phyloP scores from a whole-genome alignment of 345 rosid genomes.

The Populus ilicifolia region DNA sequence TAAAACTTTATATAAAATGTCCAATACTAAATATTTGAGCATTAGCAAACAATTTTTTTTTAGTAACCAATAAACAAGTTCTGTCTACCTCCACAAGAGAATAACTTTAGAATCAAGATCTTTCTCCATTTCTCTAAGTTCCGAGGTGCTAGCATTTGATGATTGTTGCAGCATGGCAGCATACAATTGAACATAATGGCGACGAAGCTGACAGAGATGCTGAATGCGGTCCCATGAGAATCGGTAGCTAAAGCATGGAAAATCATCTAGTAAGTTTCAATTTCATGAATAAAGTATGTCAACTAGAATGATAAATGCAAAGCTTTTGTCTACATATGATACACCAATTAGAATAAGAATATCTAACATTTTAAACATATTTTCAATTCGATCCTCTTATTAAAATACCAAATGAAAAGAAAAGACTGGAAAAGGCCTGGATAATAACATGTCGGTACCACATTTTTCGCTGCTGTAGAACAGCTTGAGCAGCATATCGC shows the following conservation, averaged over 20 bases:
- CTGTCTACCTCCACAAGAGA: constrained; percentile 84
- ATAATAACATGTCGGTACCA: constrained; percentile 43
- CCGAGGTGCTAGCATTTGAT: constrained; percentile 41
- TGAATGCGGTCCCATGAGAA: constrained; percentile 88
- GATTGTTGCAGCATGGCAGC: constrained; percentile 71
- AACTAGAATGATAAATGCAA: background rate
- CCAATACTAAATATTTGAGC: background rate
- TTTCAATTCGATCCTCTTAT: background rate
- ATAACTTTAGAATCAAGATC: constrained; percentile 93
- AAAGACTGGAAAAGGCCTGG: background rate
- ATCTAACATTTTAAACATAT: background rate
- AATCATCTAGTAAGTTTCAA: constrained; percentile 21
- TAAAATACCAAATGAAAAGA: background rate
- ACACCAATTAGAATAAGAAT: background rate
- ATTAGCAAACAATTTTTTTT: background rate
- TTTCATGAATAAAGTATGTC: constrained; percentile 8
- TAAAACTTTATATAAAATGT: background rate
- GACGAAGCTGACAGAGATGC: constrained; percentile 78
- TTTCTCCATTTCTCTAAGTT: constrained; percentile 84
- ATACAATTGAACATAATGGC: constrained; percentile 79
- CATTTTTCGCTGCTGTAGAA: constrained; percentile 72
- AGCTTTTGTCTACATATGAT: background rate
- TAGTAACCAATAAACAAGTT: background rate
- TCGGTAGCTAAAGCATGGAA: constrained; percentile 53
- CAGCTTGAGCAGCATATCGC: constrained; percentile 90